Conservation (phyloP, 2,329 filamentous ascomycete species). For the Stylonectria norvegica region DNA sequence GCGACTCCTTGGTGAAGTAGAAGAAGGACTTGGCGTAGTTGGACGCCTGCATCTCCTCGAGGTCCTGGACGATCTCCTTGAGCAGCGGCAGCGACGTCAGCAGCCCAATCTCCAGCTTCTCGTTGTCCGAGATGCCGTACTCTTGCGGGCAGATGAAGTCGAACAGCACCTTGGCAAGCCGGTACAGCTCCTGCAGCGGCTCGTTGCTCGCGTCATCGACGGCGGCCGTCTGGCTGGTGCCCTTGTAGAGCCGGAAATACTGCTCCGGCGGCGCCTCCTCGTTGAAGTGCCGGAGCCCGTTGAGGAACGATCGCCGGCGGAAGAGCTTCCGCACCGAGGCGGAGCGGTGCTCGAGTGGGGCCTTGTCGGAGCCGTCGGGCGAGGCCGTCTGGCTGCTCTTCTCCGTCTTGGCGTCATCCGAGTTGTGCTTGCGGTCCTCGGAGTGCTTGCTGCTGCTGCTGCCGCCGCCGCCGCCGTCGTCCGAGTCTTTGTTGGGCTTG, state of each 20-base stretch:
- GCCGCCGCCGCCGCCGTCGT: too few species aligned
- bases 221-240: constrained; percentile 61
- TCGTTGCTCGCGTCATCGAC: constrained; percentile 83
- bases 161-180: constrained; percentile 89
- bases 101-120: constrained; percentile 98
- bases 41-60: constrained; percentile 95
- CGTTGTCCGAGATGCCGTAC: constrained; percentile 90
- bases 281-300: constrained; percentile 44
- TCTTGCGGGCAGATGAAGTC: constrained; percentile 98
- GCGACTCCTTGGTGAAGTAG: constrained; percentile 98
- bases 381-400: constrained; percentile 27
- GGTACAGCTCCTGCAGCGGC: constrained; percentile 88
- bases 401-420: constrained; percentile 37
- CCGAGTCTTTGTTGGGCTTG: constrained; percentile 39
- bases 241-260: constrained; percentile 89
- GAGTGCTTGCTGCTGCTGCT: constrained; percentile 30
- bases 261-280: constrained; percentile 60
- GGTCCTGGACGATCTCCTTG: constrained; percentile 93
- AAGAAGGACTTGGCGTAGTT: constrained; percentile 94
- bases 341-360: constrained; percentile 37
- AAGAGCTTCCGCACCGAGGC: constrained; percentile 49
- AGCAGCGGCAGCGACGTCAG: constrained; percentile 89
- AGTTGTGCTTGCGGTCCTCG: constrained; percentile 40
- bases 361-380: constrained; percentile 38
- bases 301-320: constrained; percentile 58